These are phyloP conservation scores for Coemansia sp. DNA, from an alignment of 192 early-diverging fungal genomes.

Conservation along the genomic window DNA sequence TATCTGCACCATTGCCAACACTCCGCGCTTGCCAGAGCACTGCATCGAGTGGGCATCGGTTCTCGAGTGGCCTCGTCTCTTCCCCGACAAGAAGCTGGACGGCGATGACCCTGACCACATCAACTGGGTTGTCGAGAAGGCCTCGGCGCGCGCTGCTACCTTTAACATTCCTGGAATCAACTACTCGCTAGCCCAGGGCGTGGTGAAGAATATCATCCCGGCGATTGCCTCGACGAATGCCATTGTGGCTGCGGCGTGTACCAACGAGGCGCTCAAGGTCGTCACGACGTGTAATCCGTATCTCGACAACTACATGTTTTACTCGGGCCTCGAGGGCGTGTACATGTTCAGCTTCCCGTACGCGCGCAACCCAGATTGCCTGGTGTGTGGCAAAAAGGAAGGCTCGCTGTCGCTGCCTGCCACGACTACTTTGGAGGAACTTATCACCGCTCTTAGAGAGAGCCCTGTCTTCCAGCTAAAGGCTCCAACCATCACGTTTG, in stretches of 20 bases:
- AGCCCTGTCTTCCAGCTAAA: constrained; percentile 80
- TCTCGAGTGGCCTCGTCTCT: constrained; percentile 88
- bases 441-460: constrained; percentile 83
- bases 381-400: constrained; percentile 81
- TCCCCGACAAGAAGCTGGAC: constrained; percentile 77
- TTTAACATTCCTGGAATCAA: constrained; percentile 90
- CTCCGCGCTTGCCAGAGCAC: constrained; percentile 96
- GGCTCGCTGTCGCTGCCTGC: constrained; percentile 58
- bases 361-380: constrained; percentile 83
- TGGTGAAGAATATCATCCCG: constrained; percentile 99
- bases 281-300: constrained; percentile 75
- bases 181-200: constrained; percentile 91
- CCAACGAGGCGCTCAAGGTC: constrained; percentile 94
- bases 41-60: constrained; percentile 97
- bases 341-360: constrained; percentile 91
- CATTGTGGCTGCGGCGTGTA: constrained; percentile 85
- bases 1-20: constrained; percentile 98
- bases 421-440: constrained; percentile 72
- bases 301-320: constrained; percentile 97
- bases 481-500: constrained; percentile 73
- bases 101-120: constrained; percentile 81
- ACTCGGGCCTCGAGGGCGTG: constrained; percentile 87
- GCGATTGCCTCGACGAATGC: constrained; percentile 93
- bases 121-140: constrained; percentile 73
- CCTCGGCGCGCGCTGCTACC: constrained; percentile 69